These are phyloP conservation scores for Tylopilus balloui DNA, from an alignment of 768 basidiomycete genomes.

Conservation along the genomic window DNA sequence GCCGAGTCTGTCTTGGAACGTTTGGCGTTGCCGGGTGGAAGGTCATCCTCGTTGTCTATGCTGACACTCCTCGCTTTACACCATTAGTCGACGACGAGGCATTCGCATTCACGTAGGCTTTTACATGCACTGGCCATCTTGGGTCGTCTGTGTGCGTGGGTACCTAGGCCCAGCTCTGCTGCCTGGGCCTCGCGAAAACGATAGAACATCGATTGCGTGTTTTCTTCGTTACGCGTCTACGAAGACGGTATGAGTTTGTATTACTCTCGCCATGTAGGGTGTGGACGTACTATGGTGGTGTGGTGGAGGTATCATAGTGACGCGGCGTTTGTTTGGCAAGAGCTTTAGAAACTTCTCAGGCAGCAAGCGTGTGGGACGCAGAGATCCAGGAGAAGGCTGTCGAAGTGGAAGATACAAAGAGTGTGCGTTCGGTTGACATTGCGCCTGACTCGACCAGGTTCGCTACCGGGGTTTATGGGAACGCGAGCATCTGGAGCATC, in stretches of 20 bases:
- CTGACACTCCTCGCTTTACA: slow-evolving; percentile 45
- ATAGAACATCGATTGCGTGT: slow-evolving; percentile 92
- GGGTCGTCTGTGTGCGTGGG: slow-evolving; percentile 79
- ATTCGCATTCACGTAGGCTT: slow-evolving; percentile 63
- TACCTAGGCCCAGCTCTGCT: slow-evolving; percentile 91
- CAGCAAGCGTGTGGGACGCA: neutral
- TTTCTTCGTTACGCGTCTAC: slow-evolving; percentile 97
- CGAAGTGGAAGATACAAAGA: neutral
- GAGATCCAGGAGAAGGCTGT: neutral
- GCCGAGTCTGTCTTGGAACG: slow-evolving; percentile 34
- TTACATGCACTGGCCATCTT: slow-evolving; percentile 91
- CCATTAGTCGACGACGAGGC: slow-evolving; percentile 20
- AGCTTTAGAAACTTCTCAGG: slow-evolving; percentile 25
- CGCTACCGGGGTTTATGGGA: neutral
- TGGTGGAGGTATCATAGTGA: neutral
- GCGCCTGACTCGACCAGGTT: neutral
- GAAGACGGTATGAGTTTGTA: neutral
- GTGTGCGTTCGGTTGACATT: neutral
- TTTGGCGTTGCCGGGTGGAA: slow-evolving; percentile 27
- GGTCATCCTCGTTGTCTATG: slow-evolving; percentile 30
- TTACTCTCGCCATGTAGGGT: too few relatives aligned
- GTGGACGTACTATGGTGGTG: slow-evolving; percentile 15
- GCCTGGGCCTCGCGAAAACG: slow-evolving; percentile 97
- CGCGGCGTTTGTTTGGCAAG: slow-evolving; percentile 21
- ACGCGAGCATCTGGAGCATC: neutral